phyloP scores from a whole-genome alignment of 2,329 filamentous ascomycete species.

The Cytospora paraplurivora region DNA sequence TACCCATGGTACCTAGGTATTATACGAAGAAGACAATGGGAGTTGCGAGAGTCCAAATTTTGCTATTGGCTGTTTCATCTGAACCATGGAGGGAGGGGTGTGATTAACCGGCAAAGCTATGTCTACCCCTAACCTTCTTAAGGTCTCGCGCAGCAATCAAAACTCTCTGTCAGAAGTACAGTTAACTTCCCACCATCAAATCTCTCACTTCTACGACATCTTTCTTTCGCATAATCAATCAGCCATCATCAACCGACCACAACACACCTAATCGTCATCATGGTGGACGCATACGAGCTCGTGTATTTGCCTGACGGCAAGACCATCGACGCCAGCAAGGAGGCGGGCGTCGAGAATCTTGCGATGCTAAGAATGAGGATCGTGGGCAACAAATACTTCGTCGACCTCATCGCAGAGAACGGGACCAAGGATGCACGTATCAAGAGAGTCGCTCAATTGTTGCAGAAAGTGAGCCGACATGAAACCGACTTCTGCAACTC shows the following conservation, averaged over 20 bases:
- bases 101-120: neutral
- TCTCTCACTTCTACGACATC: no score
- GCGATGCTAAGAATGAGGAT: neutral
- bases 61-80: neutral
- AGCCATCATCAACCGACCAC: neutral
- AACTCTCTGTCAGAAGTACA: neutral
- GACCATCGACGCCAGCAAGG: constrained; percentile 3
- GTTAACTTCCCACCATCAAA: no score
- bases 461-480: constrained; percentile 4
- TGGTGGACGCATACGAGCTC: constrained; percentile 5
- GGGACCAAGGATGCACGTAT: constrained; percentile 4
- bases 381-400: constrained; percentile 3
- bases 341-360: neutral
- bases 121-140: neutral
- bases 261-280: neutral
- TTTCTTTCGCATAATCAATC: neutral
- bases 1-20: neutral
- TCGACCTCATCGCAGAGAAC: neutral
- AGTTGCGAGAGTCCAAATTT: neutral
- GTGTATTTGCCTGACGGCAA: constrained; percentile 6
- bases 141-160: neutral
- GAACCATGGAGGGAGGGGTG: neutral
- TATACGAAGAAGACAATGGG: neutral
- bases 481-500: neutral
- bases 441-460: constrained; percentile 12